Base-by-base conservation (phyloP, 2,329 filamentous ascomycete genomes). In the Trichoderma koningii region DNA sequence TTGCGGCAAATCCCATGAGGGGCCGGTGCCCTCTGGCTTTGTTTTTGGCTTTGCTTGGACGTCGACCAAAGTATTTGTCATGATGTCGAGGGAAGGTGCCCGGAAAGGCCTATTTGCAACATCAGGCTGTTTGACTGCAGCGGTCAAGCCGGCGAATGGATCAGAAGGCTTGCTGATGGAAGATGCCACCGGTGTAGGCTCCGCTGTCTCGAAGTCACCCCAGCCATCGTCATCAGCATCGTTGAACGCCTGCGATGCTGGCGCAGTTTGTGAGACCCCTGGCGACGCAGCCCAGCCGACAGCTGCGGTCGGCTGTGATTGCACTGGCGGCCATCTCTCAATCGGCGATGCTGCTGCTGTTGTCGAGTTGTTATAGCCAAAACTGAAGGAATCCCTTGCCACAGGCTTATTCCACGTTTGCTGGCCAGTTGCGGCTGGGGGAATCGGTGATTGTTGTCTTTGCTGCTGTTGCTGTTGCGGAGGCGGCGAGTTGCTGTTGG, bases 131-230 rank as follows among this genome's bases (percentile, higher is more conserved):
- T 59, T 55, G 15, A 28, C 14, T 30, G 57, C n/a, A 21, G 50
- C 26, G 14, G 57, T 19, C 41, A 66, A 34, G 2, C 38, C 26
- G 5, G 45, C 52, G 38, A 63, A 57, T 2, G 64, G 34, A 9
- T 41, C 51, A 21, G 53, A 57, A 28, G 65, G 9, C 26, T 47
- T 45, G 17, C 5, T 63, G 17, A 62, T 63, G 56, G 50, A 48
- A 7, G 70, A 63, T 10, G 67, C 63, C 7, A 30, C 17, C 26
- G 17, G 26, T 4, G 70, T 65, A 1, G 77, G 73, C 44, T 81
- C 76, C 17, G 85, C 85, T 51, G 83, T 81, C 73, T 89, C 87
- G 70, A 90, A 90, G 63, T 89, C 87, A 0, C 88, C 88, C 83
- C 88, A 90, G 30, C 81, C 85, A 70, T 89, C 83, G 3, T 84